Evolutionary conservation across 495 filamentous ascomycete species (phyloP).

Genomic region (Neurospora africana): DNA sequence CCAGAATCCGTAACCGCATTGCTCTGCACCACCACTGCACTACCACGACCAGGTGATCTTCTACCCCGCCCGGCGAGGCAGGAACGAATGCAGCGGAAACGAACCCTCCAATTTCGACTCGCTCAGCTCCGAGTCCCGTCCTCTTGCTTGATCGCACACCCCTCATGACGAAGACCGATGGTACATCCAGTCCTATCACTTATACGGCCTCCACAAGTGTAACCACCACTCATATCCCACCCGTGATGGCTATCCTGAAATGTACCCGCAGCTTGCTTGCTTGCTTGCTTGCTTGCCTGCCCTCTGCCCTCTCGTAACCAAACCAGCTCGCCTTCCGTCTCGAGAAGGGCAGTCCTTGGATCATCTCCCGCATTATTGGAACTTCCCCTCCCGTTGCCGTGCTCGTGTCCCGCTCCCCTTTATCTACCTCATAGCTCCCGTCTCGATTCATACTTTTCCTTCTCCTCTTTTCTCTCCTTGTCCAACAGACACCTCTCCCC

Average conservation of each 20-base stretch:
- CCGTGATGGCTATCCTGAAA: neutral
- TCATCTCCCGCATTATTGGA: neutral
- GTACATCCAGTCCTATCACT: neutral
- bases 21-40: neutral
- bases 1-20: neutral
- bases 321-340: neutral
- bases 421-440: conserved; percentile 1
- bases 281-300: neutral
- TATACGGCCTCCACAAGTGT: neutral
- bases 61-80: conserved; percentile 29
- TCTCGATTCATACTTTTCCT: conserved; percentile 3
- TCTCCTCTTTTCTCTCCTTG: conserved; percentile 12
- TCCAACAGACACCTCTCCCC: conserved; percentile 4
- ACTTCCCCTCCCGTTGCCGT: neutral
- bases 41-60: conserved; percentile 3
- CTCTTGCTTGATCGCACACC: neutral
- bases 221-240: neutral
- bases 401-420: neutral
- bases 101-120: conserved; percentile 7
- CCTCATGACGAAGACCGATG: neutral
- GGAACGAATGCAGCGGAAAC: conserved; percentile 13
- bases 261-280: neutral
- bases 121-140: conserved; percentile 3
- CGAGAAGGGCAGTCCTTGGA: neutral
- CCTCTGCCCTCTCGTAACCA: neutral